These are phyloP conservation scores for Hagleromyces aurorensis DNA, from an alignment of 805 yeast species.

Conservation along the genomic window DNA sequence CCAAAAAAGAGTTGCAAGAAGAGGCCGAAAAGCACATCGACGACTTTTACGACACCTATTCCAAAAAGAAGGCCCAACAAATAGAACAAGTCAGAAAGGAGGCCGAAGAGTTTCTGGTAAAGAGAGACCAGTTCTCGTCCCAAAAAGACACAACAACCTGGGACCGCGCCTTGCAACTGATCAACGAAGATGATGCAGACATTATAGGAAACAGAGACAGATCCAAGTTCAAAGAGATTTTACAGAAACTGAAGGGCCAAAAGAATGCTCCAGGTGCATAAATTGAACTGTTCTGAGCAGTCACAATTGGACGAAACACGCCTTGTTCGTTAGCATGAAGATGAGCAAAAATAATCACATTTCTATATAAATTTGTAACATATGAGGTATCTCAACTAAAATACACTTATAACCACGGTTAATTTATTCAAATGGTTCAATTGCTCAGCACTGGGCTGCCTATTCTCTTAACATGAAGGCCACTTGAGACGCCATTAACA, in stretches of 20 bases:
- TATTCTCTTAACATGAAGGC: too few species aligned
- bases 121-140: constrained; percentile 68
- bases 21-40: constrained; percentile 80
- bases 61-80: constrained; percentile 67
- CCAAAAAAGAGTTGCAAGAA: constrained; percentile 56
- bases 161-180: constrained; percentile 56
- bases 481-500: too few species aligned
- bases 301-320: too few species aligned
- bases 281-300: too few species aligned
- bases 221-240: constrained; percentile 58
- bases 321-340: too few species aligned
- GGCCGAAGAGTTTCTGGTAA: constrained; percentile 60
- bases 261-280: constrained; percentile 69
- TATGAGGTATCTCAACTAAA: too few species aligned
- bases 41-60: constrained; percentile 87
- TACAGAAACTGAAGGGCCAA: constrained; percentile 59
- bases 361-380: too few species aligned
- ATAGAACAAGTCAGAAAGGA: constrained; percentile 56
- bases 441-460: too few species aligned
- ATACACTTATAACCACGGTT: too few species aligned
- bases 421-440: too few species aligned
- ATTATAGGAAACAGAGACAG: constrained; percentile 49
- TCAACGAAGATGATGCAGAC: constrained; percentile 38
- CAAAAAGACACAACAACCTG: constrained; percentile 74
- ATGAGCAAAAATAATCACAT: too few species aligned